Conservation (phyloP, 2,329 filamentous ascomycete genomes). For the Talaromyces sp. region DNA sequence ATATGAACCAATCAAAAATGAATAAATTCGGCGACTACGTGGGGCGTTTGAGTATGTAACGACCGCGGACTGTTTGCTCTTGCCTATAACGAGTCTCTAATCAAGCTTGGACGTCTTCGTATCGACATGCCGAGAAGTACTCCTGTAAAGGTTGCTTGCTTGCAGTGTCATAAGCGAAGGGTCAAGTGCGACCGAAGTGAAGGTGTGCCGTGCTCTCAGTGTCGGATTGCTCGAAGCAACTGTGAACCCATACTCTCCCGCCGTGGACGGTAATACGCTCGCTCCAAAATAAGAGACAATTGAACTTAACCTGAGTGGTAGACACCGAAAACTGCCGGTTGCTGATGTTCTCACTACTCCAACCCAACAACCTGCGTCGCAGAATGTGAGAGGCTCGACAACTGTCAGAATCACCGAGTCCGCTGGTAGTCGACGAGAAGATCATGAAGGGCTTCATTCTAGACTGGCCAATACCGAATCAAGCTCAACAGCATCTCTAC, state of each 20-base stretch:
- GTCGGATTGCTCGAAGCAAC: slow-evolving; percentile 6
- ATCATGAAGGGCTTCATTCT: not conserved
- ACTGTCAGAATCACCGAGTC: not conserved
- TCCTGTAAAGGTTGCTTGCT: slow-evolving; percentile 15
- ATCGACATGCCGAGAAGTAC: slow-evolving; percentile 7
- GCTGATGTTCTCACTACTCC: not conserved
- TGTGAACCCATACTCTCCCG: slow-evolving; percentile 16
- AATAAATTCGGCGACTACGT: not conserved
- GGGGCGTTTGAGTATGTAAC: not conserved
- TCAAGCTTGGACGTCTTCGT: not conserved
- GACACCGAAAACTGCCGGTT: not conserved
- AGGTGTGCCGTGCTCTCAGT: slow-evolving; percentile 14
- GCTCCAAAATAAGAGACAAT: not conserved
- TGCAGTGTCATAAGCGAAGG: slow-evolving; percentile 15
- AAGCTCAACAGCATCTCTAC: slow-evolving; percentile 11
- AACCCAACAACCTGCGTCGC: not conserved
- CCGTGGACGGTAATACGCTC: slow-evolving; percentile 15
- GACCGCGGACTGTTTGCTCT: not conserved
- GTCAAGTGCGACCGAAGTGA: slow-evolving; percentile 16
- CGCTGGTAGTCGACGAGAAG: not conserved
- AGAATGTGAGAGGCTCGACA: not conserved
- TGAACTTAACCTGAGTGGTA: not conserved
- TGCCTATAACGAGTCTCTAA: not conserved
- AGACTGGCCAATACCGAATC: not conserved
- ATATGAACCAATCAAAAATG: not conserved